Percentiles rank a stretch among this genome's conserved stretches.
These are phyloP conservation scores for Tricholoma sp. DNA, from an alignment of 768 basidiomycete genomes.

Conservation along the genomic window DNA sequence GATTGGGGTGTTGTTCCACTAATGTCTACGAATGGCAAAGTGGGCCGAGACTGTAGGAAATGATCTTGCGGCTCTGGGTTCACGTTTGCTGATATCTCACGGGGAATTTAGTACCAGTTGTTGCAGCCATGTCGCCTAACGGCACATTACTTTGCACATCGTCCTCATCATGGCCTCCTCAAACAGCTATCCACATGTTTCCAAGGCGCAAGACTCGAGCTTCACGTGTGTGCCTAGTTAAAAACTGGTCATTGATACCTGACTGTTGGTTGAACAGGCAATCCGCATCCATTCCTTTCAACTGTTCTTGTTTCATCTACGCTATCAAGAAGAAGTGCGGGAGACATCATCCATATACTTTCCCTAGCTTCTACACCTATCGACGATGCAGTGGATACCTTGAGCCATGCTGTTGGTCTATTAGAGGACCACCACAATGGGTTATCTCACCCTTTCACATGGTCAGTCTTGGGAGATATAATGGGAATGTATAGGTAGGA, in stretches of 20 bases:
- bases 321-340: constrained; percentile 44
- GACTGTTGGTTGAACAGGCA: neutral
- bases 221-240: neutral
- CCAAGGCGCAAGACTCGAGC: constrained; percentile 28
- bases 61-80: neutral
- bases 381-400: constrained; percentile 37
- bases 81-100: constrained; percentile 1
- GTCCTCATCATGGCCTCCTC: constrained; percentile 36
- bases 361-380: constrained; percentile 35
- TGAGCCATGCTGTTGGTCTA: constrained; percentile 41
- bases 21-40: constrained; percentile 33
- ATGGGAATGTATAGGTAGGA: constrained; percentile 49
- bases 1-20: constrained; percentile 47
- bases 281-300: constrained; percentile 17
- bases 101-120: constrained; percentile 51
- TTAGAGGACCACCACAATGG: constrained; percentile 42
- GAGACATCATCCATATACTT: constrained; percentile 58
- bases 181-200: constrained; percentile 38
- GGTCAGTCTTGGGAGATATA: constrained; percentile 37
- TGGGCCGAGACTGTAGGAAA: constrained; percentile 48
- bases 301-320: constrained; percentile 37
- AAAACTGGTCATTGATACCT: neutral
- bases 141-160: constrained; percentile 48
- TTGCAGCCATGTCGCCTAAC: constrained; percentile 55
- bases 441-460: constrained; percentile 32